These are phyloP conservation scores for Panaeolus cyanescens DNA, from an alignment of 768 basidiomycete genomes.

Conservation along the genomic window DNA sequence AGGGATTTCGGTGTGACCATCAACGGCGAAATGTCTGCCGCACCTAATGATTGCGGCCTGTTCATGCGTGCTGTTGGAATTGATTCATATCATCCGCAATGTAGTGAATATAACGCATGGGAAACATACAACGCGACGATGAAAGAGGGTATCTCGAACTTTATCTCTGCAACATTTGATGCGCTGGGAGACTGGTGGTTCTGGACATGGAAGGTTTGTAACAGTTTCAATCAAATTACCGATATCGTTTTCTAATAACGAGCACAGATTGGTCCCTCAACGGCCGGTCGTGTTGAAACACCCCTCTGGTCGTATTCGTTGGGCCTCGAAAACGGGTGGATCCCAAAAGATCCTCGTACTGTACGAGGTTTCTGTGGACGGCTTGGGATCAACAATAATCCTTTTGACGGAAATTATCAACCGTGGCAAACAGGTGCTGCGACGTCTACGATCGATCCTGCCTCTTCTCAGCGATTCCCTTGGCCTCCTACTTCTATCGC, in stretches of 20 bases:
- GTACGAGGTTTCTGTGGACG: conserved; percentile 63
- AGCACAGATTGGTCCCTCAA: conserved; percentile 46
- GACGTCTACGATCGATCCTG: conserved; percentile 49
- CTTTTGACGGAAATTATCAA: conserved; percentile 37
- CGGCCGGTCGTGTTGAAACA: conserved; percentile 32
- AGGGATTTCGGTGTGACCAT: conserved; percentile 65
- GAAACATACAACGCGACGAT: conserved; percentile 47
- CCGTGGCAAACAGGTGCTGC: conserved; percentile 54
- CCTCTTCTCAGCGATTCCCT: conserved; percentile 41
- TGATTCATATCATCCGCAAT: conserved; percentile 39
- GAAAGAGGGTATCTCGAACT: conserved; percentile 45
- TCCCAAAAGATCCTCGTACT: conserved; percentile 72
- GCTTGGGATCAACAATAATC: conserved; percentile 35
- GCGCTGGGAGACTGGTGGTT: conserved; percentile 44
- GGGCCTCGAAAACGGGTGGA: conserved; percentile 70
- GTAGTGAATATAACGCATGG: conserved; percentile 50
- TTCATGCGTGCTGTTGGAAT: conserved; percentile 25
- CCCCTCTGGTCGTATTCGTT: conserved; percentile 46
- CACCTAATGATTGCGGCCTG: conserved; percentile 61
- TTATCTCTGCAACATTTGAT: conserved; percentile 55
- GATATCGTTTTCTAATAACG: neutral
- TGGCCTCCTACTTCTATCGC: conserved; percentile 59
- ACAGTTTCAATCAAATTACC: neutral
- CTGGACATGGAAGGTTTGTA: conserved; percentile 46
- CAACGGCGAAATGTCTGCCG: conserved; percentile 76